Base-by-base conservation (phyloP, 2,329 filamentous ascomycete genomes). In the Cladophialophora carrionii region DNA sequence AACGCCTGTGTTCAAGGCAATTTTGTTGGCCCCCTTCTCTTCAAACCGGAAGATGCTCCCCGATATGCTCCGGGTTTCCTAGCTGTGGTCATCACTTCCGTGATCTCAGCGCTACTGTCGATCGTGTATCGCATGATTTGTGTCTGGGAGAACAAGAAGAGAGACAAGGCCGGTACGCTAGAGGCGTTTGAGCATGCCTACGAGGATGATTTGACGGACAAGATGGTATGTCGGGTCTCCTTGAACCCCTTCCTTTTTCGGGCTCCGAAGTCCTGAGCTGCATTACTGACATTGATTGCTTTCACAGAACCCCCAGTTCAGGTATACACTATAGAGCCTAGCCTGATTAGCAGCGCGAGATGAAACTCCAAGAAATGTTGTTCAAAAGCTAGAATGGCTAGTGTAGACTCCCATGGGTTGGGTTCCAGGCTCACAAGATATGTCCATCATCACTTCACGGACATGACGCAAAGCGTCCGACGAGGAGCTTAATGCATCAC, bases 161-260 rank as follows among this genome's bases (percentile, higher is more conserved):
- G 67, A 20, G 65, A 69, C 26, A 60, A 51, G 20, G 46, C 52
- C 8, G 65, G 67, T 72, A 76, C 75, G 9, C 12, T 46, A 51
- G 82, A 84, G 71, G 81, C 76, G 1, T 84, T 79, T 54, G 82
- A 84, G 53, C 78, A 84, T 70, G 82, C 82, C 0, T 84, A 82
- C 63, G 80, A 84, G 57, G 82, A 84, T 71, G 81, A 83, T 66
- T 73, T 83, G 49, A 84, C 81, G 4, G 81, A 84, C 69, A 77
- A 70, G 56, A 78, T 61, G 63, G 60, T 62, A 62, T 20, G 48
- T 51, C 6, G 22, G 14, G 22, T 20, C n/a, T 4, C 26, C 48
- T 51, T 12, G 20, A 7, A 26, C 22, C 12, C 22, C 17, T 43
- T 43, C 3, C 37, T 43, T 43, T 43, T 20, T 29, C 24, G 8